Evolutionary conservation across 2,329 filamentous ascomycete genomes (phyloP).

Genomic region (Colletotrichum sp.): DNA sequence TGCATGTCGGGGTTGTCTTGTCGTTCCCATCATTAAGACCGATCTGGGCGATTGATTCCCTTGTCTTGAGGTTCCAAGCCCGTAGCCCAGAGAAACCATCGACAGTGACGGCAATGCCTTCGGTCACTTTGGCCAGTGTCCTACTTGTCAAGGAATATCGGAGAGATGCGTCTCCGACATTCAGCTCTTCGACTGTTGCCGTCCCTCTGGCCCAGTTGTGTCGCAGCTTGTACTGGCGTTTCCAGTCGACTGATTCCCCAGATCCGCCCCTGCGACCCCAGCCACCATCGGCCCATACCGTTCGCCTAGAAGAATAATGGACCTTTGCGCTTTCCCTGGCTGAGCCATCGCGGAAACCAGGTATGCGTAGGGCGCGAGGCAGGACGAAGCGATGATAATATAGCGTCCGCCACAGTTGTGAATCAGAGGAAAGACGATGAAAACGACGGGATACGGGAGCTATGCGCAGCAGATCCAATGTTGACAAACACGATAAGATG

Average conservation of each 20-base stretch:
- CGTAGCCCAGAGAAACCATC: slow-evolving; percentile 74
- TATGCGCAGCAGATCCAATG: slow-evolving; percentile 68
- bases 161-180: slow-evolving; percentile 50
- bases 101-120: slow-evolving; percentile 79
- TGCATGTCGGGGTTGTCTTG: slow-evolving; percentile 58
- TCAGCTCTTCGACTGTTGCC: slow-evolving; percentile 81
- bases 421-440: slow-evolving; percentile 74
- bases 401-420: slow-evolving; percentile 87
- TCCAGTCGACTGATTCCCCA: slow-evolving; percentile 77
- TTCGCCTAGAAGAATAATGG: slow-evolving; percentile 48
- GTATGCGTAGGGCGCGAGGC: slow-evolving; percentile 78
- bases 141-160: not conserved
- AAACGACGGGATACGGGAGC: slow-evolving; percentile 77
- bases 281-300: slow-evolving; percentile 48
- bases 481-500: slow-evolving; percentile 78
- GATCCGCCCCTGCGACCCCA: slow-evolving; percentile 52
- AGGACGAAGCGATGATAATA: slow-evolving; percentile 90
- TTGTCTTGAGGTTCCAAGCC: slow-evolving; percentile 77
- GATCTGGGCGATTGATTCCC: slow-evolving; percentile 60
- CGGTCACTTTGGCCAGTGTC: slow-evolving; percentile 70
- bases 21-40: slow-evolving; percentile 33
- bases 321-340: slow-evolving; percentile 38
- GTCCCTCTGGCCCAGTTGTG: slow-evolving; percentile 91
- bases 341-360: slow-evolving; percentile 59
- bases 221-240: slow-evolving; percentile 83